These are phyloP conservation scores for Serendipita sp. DNA, from an alignment of 768 basidiomycete species.

Conservation along the genomic window DNA sequence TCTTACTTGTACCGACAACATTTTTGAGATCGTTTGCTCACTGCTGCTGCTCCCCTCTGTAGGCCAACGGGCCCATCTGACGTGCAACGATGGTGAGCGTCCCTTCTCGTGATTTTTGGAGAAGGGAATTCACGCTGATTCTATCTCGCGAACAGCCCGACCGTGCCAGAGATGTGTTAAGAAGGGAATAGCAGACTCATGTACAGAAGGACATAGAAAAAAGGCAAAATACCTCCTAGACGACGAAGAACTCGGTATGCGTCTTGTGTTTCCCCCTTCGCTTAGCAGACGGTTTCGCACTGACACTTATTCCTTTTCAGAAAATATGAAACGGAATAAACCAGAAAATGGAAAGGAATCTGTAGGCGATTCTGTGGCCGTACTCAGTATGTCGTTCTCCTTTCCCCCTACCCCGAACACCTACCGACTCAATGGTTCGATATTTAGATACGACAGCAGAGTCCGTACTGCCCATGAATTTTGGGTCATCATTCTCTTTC, in stretches of 20 bases:
- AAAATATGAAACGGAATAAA: neutral
- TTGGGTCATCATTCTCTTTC: constrained; percentile 49
- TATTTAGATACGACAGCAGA: constrained; percentile 23
- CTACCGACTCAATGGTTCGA: too few relatives aligned
- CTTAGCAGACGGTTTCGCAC: neutral
- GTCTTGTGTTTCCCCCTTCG: neutral
- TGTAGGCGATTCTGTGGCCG: neutral
- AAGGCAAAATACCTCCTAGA: constrained; percentile 96
- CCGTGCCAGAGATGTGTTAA: constrained; percentile 94
- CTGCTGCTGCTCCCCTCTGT: neutral
- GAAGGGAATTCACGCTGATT: neutral
- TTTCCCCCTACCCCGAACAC: neutral
- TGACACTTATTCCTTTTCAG: neutral
- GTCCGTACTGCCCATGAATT: constrained; percentile 41
- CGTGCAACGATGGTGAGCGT: constrained; percentile 86
- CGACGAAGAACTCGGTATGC: constrained; percentile 75
- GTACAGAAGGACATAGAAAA: constrained; percentile 90
- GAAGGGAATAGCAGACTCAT: constrained; percentile 75
- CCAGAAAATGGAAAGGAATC: constrained; percentile 7
- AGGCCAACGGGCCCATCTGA: constrained; percentile 51
- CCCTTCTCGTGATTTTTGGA: constrained; percentile 13
- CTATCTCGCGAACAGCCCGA: constrained; percentile 40
- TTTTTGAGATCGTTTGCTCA: neutral
- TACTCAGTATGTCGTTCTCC: neutral
- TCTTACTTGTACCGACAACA: constrained; percentile 24